Conservation (phyloP, 495 filamentous ascomycete species). For the Hyaloscypha finlandica region DNA sequence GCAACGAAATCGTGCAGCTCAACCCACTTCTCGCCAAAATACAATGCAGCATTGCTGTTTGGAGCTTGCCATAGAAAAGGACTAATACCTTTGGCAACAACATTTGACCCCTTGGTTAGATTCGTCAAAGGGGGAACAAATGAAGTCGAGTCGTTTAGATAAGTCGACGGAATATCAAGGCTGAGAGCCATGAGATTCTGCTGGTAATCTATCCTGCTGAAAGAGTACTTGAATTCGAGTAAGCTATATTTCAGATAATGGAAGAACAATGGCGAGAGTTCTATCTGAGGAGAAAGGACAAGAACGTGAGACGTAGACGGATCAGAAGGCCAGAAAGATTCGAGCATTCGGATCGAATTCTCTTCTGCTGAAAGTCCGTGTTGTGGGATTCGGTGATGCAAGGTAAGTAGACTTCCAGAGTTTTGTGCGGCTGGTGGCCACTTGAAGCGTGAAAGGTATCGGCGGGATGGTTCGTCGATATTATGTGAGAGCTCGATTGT, state of each 20-base stretch:
- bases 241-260: conserved; percentile 78
- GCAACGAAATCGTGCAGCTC: conserved; percentile 77
- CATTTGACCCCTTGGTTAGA: conserved; percentile 24
- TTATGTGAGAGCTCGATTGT: conserved; percentile 77
- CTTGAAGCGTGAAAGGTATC: conserved; percentile 55
- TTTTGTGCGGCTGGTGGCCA: conserved; percentile 58
- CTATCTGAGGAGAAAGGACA: conserved; percentile 72
- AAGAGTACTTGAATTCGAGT: conserved; percentile 74
- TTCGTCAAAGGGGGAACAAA: conserved; percentile 52
- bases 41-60: conserved; percentile 74
- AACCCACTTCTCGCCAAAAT: conserved; percentile 80
- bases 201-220: conserved; percentile 43
- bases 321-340: conserved; percentile 77
- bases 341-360: conserved; percentile 69
- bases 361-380: conserved; percentile 57
- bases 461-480: conserved; percentile 60
- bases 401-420: conserved; percentile 50
- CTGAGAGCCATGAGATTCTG: conserved; percentile 68
- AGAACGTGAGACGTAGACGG: conserved; percentile 67
- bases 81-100: conserved; percentile 28
- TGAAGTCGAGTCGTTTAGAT: conserved; percentile 53
- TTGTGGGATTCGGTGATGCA: conserved; percentile 70
- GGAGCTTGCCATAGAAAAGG: conserved; percentile 83
- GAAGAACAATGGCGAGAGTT: conserved; percentile 74
- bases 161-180: conserved; percentile 67